Base-by-base conservation (phyloP, 345 rosid genomes). In the Gossypium bickii region DNA sequence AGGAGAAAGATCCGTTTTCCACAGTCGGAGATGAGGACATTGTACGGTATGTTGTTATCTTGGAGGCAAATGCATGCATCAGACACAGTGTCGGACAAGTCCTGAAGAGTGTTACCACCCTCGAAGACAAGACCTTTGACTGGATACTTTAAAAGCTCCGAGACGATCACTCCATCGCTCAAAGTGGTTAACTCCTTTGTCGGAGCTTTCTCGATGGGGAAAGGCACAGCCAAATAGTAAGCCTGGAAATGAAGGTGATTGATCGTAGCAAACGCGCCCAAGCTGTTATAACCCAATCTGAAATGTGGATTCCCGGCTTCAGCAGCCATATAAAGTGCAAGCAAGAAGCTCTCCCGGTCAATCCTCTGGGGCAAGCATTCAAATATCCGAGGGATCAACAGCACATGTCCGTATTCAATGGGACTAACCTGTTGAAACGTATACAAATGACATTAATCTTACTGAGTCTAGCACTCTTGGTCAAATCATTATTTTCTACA, bases 241-340 rank as follows among this genome's bases (percentile, higher is more conserved):
- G 98, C 98, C 97, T 94, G 98, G 81, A 95, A 95, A 86, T 93
- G 99, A 74, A 95, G 99, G 79, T 95, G 99, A 78, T 95, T 95
- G 83, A 93, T 88, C 63, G 99, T 95, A 41, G 97, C 99, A 86
- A 95, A 95, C 59, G 99, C 97, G 52, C 98, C 97, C 83, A 95
- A 85, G 84, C 99, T 95, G 74, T 95, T 95, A 89, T 95, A 93
- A 60, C 99, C 98, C 77, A 95, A 75, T 7, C 99, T 87, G 80
- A 95, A 95, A 83, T 83, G 81, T 0, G 91, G 97, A 83, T 87
- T 90, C 63, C 86, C 89, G 15, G 92, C 97, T 80, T 95, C 98
- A 71, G 64, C 79, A 1, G 97, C 97, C 98, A 93, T 93, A 83
- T 86, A 61, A 70, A 93, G 81, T 0, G 98, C 97, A 58, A 95